Base-by-base conservation (phyloP, 352 stramenopile species). In the Phytophthora vignae region DNA sequence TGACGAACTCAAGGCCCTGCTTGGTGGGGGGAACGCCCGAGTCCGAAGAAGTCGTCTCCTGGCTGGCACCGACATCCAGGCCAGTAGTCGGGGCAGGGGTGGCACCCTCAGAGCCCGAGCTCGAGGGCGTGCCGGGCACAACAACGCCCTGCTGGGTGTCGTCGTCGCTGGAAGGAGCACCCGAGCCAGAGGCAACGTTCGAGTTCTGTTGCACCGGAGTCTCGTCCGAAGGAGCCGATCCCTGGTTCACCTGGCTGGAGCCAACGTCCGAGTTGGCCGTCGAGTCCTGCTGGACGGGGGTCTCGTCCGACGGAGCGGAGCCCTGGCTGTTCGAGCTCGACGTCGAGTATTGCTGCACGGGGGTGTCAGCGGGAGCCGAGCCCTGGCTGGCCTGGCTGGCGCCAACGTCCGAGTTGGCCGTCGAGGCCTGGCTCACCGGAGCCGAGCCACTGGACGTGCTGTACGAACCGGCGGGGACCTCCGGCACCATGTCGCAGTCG, bases 401-500 rank as follows among this genome's bases (percentile, higher is more conserved):
- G 9, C 44, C 44, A 17, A 50, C 44, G 15, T 25, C 44, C 12
- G 44, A 50, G n/a, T 17, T 17, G 36, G 36, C 14, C 36, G 36
- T 42, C 11, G 36, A 42, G 36, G 4, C 36, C 36, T 42, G 36
- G 11, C 11, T 42, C 11, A 42, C 36, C 36, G 56, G 29, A 7
- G 29, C 29, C 29, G 29, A 63, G 11, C 42, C 56, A 11, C 25
- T 54, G 15, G 56, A 49, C 1, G 60, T 54, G 25, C 57, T 22
- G 10, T 70, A 33, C 29, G 29, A 33, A 5, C 29, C 60, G 38
- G 33, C 53, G 11, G 60, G 44, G 48, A 22, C 40, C 27, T 33
- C 29, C 29, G 29, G 29, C 29, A 33, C 29, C 29, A 74, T 70
- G 3, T n/a, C 52, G 55, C 67, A 74, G 11, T 74, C 56, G 7